These are phyloP conservation scores for Xerophyta viscosa DNA, from an alignment of 106 monocot species.

Conservation along the genomic window DNA sequence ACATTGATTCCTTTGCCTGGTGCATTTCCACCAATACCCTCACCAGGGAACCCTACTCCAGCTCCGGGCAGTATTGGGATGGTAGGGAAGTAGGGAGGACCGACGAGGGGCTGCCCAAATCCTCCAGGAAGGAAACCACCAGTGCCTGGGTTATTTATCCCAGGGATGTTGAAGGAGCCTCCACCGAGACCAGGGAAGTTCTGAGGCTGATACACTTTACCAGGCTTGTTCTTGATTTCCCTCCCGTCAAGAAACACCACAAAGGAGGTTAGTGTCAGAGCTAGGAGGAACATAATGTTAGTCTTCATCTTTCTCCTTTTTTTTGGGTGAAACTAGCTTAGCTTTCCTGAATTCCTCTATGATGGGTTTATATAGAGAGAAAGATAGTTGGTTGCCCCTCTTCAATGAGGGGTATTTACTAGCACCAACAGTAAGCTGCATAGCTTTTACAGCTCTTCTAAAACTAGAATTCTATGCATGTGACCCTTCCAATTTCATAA, in stretches of 20 bases:
- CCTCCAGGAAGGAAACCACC: not conserved
- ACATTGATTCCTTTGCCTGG: too few species aligned
- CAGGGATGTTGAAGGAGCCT: not conserved
- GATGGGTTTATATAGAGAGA: too few species aligned
- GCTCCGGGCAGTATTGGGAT: conserved; percentile 1
- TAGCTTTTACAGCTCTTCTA: too few species aligned
- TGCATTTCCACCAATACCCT: too few species aligned
- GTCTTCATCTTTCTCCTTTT: conserved; percentile 10
- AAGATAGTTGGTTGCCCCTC: too few species aligned
- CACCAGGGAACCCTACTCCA: not conserved
- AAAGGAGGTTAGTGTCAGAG: conserved; percentile 5
- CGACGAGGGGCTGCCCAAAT: not conserved
- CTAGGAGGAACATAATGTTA: conserved; percentile 9
- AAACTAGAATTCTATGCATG: too few species aligned
- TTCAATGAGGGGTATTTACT: too few species aligned
- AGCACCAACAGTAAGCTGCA: too few species aligned
- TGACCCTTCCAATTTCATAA: too few species aligned
- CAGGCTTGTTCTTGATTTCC: conserved; percentile 1
- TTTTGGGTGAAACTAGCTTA: too few species aligned
- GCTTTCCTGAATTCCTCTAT: too few species aligned
- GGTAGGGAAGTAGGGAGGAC: not conserved
- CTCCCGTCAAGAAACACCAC: conserved; percentile 9
- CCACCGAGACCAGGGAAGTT: conserved; percentile 2
- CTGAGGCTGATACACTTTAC: conserved; percentile 6
- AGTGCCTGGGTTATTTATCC: not conserved